Evolutionary conservation across 257 asterid species (phyloP).

Genomic region (Parsonsia alboflavescens): DNA sequence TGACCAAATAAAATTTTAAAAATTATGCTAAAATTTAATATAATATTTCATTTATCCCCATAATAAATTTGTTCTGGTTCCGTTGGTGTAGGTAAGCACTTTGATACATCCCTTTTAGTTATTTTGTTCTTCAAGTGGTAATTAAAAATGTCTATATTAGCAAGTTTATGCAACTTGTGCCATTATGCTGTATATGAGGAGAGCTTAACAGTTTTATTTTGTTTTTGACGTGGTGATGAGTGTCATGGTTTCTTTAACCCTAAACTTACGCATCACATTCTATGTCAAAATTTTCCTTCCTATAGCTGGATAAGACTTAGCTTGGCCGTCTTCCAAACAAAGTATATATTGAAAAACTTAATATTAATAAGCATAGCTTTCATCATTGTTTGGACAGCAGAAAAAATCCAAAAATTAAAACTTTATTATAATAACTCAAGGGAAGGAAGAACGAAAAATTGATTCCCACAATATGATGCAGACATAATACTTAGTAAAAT

Average conservation of each 20-base stretch:
- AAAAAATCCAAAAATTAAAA: not conserved
- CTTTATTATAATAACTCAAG: not conserved
- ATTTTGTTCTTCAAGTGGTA: no score
- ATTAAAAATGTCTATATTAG: no score
- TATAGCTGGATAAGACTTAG: not conserved
- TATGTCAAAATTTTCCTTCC: not conserved
- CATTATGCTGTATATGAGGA: no score
- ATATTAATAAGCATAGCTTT: not conserved
- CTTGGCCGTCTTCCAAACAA: slow-evolving; percentile 1
- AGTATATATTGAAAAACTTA: not conserved
- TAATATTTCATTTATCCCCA: no score
- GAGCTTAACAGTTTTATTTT: not conserved
- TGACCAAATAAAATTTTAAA: no score
- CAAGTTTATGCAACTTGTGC: no score
- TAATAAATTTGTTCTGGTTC: no score
- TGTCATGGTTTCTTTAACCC: not conserved
- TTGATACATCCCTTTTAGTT: no score
- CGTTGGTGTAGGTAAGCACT: no score
- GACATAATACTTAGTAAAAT: not conserved
- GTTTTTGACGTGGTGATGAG: not conserved
- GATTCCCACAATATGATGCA: not conserved
- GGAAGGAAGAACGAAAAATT: no score
- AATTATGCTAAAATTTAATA: no score
- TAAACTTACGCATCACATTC: not conserved
- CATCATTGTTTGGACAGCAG: not conserved